Conservation (phyloP, 345 rosid species). For the Euphorbia lathyris region DNA sequence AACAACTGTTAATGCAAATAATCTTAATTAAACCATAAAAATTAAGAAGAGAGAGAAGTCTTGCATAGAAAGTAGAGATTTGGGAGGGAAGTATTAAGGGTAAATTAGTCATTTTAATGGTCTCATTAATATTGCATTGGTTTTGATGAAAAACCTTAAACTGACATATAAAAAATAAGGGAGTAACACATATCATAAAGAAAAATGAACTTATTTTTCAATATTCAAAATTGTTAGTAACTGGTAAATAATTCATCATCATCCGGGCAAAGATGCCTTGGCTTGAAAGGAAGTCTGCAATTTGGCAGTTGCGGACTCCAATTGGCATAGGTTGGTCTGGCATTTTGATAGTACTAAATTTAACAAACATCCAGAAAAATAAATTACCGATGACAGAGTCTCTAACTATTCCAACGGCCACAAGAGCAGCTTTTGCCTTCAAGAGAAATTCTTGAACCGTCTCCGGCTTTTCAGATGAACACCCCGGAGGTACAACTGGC, state of each 20-base stretch:
- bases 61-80: too few relatives aligned
- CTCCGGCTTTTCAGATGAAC: conserved; percentile 82
- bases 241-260: not conserved
- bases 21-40: too few relatives aligned
- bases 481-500: conserved; percentile 96
- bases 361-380: not conserved
- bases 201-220: not conserved
- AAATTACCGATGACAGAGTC: conserved; percentile 71
- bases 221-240: not conserved
- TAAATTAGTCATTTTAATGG: too few relatives aligned
- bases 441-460: conserved; percentile 69
- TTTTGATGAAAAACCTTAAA: too few relatives aligned
- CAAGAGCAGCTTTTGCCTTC: conserved; percentile 95
- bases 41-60: too few relatives aligned
- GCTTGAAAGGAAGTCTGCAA: not conserved
- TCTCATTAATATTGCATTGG: too few relatives aligned
- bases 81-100: too few relatives aligned
- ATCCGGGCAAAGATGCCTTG: not conserved
- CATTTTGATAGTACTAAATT: not conserved
- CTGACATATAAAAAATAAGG: too few relatives aligned
- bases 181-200: not conserved
- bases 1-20: too few relatives aligned
- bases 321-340: not conserved
- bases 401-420: conserved; percentile 97
- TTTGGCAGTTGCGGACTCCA: not conserved